Conservation (phyloP, 768 basidiomycete species). For the Coprinopsis cinerea region DNA sequence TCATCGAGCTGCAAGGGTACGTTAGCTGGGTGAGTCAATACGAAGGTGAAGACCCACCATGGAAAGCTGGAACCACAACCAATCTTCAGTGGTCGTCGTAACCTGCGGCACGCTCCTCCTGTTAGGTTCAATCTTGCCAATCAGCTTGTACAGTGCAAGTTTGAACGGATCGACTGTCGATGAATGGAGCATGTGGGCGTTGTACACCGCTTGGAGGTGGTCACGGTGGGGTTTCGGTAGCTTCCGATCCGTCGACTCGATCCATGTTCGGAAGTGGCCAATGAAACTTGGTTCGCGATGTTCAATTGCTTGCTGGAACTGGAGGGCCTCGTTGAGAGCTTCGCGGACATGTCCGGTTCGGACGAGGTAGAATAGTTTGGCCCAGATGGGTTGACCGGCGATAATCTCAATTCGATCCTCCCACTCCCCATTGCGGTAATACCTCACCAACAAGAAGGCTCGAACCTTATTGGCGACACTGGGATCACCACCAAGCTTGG, state of each 20-base stretch:
- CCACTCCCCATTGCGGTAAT: constrained; percentile 81
- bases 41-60: constrained; percentile 43
- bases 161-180: constrained; percentile 92
- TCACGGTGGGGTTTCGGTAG: constrained; percentile 72
- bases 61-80: constrained; percentile 95
- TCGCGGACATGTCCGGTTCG: constrained; percentile 80
- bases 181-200: constrained; percentile 86
- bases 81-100: constrained; percentile 92
- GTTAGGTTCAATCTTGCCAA: constrained; percentile 85
- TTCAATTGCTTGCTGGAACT: constrained; percentile 64
- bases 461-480: constrained; percentile 85
- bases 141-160: constrained; percentile 90
- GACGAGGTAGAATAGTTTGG: constrained; percentile 87
- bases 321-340: constrained; percentile 69
- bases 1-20: constrained; percentile 55
- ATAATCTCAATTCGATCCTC: constrained; percentile 84
- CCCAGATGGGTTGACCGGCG: constrained; percentile 87
- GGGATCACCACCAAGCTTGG: constrained; percentile 86
- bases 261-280: constrained; percentile 76
- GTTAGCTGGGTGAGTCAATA: too few relatives aligned
- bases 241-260: constrained; percentile 76
- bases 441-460: constrained; percentile 77
- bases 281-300: constrained; percentile 81
- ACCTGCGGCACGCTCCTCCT: constrained; percentile 77
- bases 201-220: constrained; percentile 74